A percentile compares a stretch with the other conserved stretches of the same genome.
Evolutionary conservation across 1,139 yeast genomes (phyloP).

Genomic region (Blastobotrys illinoisensis): DNA sequence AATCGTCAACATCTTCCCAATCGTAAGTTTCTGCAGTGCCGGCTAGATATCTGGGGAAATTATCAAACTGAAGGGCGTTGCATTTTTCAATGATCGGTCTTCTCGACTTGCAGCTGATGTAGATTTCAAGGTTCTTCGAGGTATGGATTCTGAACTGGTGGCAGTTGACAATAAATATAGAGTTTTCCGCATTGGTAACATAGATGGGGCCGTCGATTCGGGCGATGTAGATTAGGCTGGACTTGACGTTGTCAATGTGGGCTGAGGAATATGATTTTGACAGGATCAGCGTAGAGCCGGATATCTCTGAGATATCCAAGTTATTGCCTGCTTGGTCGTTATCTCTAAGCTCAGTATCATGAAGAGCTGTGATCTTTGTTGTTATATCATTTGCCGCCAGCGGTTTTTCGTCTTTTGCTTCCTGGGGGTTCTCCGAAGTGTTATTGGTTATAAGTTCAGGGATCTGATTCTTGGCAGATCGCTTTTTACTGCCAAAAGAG

Average conservation of each 20-base stretch:
- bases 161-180: constrained; percentile 21
- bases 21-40: not conserved
- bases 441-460: not conserved
- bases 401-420: too few relatives aligned
- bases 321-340: not conserved
- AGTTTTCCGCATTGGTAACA: constrained; percentile 17
- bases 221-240: constrained; percentile 18
- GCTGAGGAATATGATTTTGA: constrained; percentile 11
- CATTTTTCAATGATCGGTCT: constrained; percentile 31
- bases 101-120: constrained; percentile 24
- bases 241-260: constrained; percentile 17
- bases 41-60: constrained; percentile 14
- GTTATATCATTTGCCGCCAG: not conserved
- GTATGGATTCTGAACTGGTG: constrained; percentile 32
- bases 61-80: constrained; percentile 20
- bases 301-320: constrained; percentile 11
- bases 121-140: constrained; percentile 19
- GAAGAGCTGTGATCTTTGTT: not conserved
- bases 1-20: constrained; percentile 28
- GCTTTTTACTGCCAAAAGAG: constrained; percentile 10
- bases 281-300: constrained; percentile 12
- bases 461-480: constrained; percentile 1
- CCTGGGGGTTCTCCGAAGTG: too few relatives aligned
- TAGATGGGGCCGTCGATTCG: constrained; percentile 26
- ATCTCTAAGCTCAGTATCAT: not conserved